Evolutionary conservation across 106 monocot genomes (phyloP), one percentile per base, ranked within the genome.

Genomic region (Triglochin maritima): DNA sequence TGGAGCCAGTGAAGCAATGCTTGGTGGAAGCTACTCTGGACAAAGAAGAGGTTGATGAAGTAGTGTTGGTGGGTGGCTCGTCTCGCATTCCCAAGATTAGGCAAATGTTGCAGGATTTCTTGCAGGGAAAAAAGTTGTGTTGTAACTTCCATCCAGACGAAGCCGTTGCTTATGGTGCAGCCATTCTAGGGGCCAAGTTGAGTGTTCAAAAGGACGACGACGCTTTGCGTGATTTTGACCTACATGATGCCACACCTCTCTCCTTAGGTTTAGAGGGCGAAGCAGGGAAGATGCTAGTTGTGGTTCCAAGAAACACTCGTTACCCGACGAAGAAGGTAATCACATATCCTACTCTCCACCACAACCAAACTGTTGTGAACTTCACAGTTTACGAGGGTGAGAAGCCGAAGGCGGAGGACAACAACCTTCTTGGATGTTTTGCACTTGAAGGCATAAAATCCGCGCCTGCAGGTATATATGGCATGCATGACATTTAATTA

Each of bases 1-100:
- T 89, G 75, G 83, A 79, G 47, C 77, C 71, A 5, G 85, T 89
- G 4, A 68, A 85, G 78, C 73, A 76, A 62, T 90, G 90, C 57
- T 57, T 90, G 59, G 56, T 70, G 45, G 90, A 86, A 58, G 67
- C 74, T 12, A 67, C 59, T 49, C 9, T 67, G 8, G 74, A 74
- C 15, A 74, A 74, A 44, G 44, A 17, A 5, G 9, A 12, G 0
- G 56, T 70, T 0, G 57, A 77, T 13, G 70, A 77, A 17, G 77
- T 77, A 29, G 77, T 77, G 0, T 43, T 77, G 2, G 77, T 77
- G 4, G 77, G 69, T 41, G 77, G 70, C 0, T 77, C 77, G 0
- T 58, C 70, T 2, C 11, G 64, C 11, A 77, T 77, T 5, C 74
- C 74, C 11, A 81, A 79, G 57, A 77, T 88, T 9, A 79, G 77